Percentiles rank a stretch among this genome's conserved stretches.
Evolutionary conservation across 2,329 filamentous ascomycete genomes (phyloP).

Genomic region (Curvularia lunata): DNA sequence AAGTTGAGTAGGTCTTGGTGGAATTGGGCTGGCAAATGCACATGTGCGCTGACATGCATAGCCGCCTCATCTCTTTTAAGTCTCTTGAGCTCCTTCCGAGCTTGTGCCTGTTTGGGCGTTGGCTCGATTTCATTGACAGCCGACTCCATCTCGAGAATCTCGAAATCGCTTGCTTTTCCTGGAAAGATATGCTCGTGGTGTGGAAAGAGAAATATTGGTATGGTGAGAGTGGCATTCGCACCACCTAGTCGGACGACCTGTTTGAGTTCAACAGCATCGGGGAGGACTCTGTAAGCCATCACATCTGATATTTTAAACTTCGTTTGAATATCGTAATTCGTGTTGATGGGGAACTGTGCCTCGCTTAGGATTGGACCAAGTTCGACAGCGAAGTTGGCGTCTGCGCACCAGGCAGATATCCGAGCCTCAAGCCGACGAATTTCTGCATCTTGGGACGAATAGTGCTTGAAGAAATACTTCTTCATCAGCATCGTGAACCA

Average conservation of each 20-base stretch:
- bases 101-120: conserved; percentile 52
- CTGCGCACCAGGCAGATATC: conserved; percentile 58
- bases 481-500: conserved; percentile 58
- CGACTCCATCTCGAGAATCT: conserved; percentile 44
- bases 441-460: conserved; percentile 53
- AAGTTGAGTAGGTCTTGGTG: conserved; percentile 62
- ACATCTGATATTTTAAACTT: conserved; percentile 56
- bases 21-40: conserved; percentile 57
- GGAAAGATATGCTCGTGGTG: conserved; percentile 63
- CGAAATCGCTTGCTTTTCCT: conserved; percentile 44
- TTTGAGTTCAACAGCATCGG: conserved; percentile 51
- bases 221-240: conserved; percentile 56
- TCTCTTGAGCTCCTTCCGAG: conserved; percentile 50
- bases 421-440: conserved; percentile 55
- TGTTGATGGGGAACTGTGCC: conserved; percentile 58
- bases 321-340: conserved; percentile 56
- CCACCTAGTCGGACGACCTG: conserved; percentile 60
- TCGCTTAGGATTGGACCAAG: conserved; percentile 54
- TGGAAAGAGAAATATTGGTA: conserved; percentile 60
- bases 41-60: conserved; percentile 57
- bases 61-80: conserved; percentile 56
- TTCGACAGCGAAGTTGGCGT: conserved; percentile 61
- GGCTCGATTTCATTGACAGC: conserved; percentile 54
- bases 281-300: conserved; percentile 57
- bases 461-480: conserved; percentile 58